These are phyloP conservation scores for Ceratocystis albifundus DNA, from an alignment of 2,329 filamentous ascomycete species.

Conservation along the genomic window DNA sequence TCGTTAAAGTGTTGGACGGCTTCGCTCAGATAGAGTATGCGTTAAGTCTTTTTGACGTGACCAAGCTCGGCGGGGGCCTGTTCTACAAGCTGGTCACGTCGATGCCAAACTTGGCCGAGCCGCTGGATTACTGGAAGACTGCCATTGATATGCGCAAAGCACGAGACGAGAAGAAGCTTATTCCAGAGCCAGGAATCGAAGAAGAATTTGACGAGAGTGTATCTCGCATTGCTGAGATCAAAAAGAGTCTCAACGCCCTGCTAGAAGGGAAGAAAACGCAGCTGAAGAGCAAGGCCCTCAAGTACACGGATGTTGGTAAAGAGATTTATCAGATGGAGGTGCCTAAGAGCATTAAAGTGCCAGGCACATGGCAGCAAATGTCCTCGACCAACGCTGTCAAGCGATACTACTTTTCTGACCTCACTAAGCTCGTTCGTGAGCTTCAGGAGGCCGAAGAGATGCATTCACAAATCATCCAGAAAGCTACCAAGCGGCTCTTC, in stretches of 20 bases:
- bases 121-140: conserved; percentile 74
- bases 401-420: conserved; percentile 81
- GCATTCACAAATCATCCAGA: conserved; percentile 80
- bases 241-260: conserved; percentile 58
- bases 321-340: conserved; percentile 95
- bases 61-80: conserved; percentile 66
- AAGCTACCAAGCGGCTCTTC: conserved; percentile 74
- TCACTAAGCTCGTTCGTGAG: conserved; percentile 69
- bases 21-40: conserved; percentile 98
- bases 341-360: conserved; percentile 73
- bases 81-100: conserved; percentile 70
- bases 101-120: conserved; percentile 72
- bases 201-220: conserved; percentile 83
- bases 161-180: conserved; percentile 65
- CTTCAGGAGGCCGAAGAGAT: conserved; percentile 91
- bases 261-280: conserved; percentile 60
- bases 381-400: conserved; percentile 83
- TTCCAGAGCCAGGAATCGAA: conserved; percentile 78
- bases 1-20: conserved; percentile 83
- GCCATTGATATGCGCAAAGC: conserved; percentile 80
- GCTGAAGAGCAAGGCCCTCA: conserved; percentile 60
- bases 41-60: conserved; percentile 63
- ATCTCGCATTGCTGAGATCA: conserved; percentile 62
- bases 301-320: conserved; percentile 79
- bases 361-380: conserved; percentile 88